Conservation (phyloP, 2,329 filamentous ascomycete species). For the Calonectria pseudoreteaudii region DNA sequence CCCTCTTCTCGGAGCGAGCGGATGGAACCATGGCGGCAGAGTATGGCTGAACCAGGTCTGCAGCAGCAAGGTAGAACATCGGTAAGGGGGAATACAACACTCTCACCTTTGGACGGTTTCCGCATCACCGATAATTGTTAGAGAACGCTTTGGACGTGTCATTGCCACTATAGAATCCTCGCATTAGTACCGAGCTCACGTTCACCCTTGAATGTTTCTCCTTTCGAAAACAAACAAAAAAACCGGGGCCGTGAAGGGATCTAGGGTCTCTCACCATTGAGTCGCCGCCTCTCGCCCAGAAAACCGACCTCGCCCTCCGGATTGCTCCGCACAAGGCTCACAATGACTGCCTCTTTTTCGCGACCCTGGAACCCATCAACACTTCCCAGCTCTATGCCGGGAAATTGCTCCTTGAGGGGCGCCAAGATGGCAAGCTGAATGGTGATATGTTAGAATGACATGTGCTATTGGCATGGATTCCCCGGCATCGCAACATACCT, state of each 20-base stretch:
- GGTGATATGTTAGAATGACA: slow-evolving; percentile 35
- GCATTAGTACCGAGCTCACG: slow-evolving; percentile 32
- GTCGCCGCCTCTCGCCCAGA: slow-evolving; percentile 86
- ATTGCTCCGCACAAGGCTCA: slow-evolving; percentile 96
- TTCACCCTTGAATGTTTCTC: slow-evolving; percentile 14
- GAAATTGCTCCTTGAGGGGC: slow-evolving; percentile 82
- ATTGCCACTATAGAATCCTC: slow-evolving; percentile 84
- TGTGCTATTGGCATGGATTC: slow-evolving; percentile 16
- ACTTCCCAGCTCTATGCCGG: slow-evolving; percentile 92
- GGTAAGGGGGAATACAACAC: slow-evolving; percentile 15
- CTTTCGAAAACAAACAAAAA: slow-evolving; percentile 5
- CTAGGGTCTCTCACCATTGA: slow-evolving; percentile 80
- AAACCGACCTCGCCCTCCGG: slow-evolving; percentile 90
- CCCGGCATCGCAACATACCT: slow-evolving; percentile 60
- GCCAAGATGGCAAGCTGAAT: slow-evolving; percentile 80
- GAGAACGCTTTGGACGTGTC: slow-evolving; percentile 91
- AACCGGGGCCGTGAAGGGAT: slow-evolving; percentile 18
- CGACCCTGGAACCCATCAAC: slow-evolving; percentile 97
- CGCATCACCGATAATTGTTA: slow-evolving; percentile 93
- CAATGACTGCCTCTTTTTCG: slow-evolving; percentile 94
- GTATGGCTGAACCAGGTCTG: slow-evolving; percentile 28
- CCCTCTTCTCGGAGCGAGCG: slow-evolving; percentile 35
- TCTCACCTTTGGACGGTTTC: slow-evolving; percentile 91
- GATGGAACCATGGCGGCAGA: slow-evolving; percentile 35
- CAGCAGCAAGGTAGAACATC: slow-evolving; percentile 19